Evolutionary conservation across 1,284 basidiomycete species (phyloP).

Genomic region (Rhizopogon hawkerae): DNA sequence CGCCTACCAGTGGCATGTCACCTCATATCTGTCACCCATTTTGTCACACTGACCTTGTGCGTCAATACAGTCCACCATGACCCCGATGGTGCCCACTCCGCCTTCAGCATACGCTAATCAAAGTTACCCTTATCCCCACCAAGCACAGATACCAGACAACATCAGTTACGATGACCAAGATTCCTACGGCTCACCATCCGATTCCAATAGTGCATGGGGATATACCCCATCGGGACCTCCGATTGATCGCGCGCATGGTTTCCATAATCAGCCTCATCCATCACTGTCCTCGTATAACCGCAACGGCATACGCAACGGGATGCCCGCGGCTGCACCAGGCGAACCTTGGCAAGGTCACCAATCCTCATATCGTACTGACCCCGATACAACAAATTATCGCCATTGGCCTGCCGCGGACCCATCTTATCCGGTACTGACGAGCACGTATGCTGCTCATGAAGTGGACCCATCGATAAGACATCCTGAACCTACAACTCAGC

Average conservation of each 20-base stretch:
- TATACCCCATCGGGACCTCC: slow-evolving; percentile 38
- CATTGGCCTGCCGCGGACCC: slow-evolving; percentile 32
- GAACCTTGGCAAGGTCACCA: slow-evolving; percentile 23
- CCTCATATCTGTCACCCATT: slow-evolving; percentile 15
- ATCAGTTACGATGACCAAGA: slow-evolving; percentile 22
- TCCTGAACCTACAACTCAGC: slow-evolving; percentile 21
- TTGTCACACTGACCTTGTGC: slow-evolving; percentile 2
- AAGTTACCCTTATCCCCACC: slow-evolving; percentile 32
- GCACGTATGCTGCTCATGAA: slow-evolving; percentile 21
- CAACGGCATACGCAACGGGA: slow-evolving; percentile 17
- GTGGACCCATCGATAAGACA: slow-evolving; percentile 28
- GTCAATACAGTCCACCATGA: slow-evolving; percentile 26
- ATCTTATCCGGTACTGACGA: slow-evolving; percentile 23
- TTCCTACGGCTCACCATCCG: slow-evolving; percentile 29
- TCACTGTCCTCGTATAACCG: slow-evolving; percentile 42
- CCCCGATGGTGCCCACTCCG: slow-evolving; percentile 32
- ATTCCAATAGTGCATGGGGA: slow-evolving; percentile 41
- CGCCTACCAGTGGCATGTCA: slow-evolving; percentile 25
- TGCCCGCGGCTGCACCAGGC: slow-evolving; percentile 17
- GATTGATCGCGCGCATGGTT: slow-evolving; percentile 43
- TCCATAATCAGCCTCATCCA: slow-evolving; percentile 42
- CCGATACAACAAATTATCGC: slow-evolving; percentile 29
- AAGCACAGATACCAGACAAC: slow-evolving; percentile 27
- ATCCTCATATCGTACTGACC: slow-evolving; percentile 23
- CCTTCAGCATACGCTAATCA: slow-evolving; percentile 33